phyloP scores from a whole-genome alignment of 2,329 filamentous ascomycete species.

The Xylariaceae sp. region DNA sequence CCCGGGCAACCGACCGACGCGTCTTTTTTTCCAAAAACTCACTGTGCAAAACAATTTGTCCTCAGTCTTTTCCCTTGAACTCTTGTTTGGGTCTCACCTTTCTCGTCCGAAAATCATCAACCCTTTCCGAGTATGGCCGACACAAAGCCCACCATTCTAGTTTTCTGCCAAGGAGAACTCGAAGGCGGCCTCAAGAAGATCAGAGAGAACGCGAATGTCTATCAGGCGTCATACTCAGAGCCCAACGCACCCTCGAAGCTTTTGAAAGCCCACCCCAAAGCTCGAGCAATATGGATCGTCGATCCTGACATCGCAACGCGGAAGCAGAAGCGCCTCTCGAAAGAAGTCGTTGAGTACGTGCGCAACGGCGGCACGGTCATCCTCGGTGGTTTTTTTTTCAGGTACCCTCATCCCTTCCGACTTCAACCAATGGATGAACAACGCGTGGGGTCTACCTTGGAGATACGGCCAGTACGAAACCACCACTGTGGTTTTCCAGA shows the following conservation, averaged over 20 bases:
- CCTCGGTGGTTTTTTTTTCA: conserved; percentile 1
- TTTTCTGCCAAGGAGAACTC: not conserved
- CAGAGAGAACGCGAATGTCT: not conserved
- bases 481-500: conserved; percentile 1
- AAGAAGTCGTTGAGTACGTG: conserved; percentile 1
- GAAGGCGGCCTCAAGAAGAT: conserved; percentile 4
- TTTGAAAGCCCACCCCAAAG: not conserved
- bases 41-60: too few relatives aligned
- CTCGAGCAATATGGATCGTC: conserved; percentile 7
- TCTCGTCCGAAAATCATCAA: too few relatives aligned
- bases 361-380: conserved; percentile 5
- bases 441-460: conserved; percentile 6
- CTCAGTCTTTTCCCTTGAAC: too few relatives aligned
- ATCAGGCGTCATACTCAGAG: conserved; percentile 1
- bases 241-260: not conserved
- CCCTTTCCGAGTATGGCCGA: not conserved
- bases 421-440: conserved; percentile 2
- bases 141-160: conserved; percentile 2
- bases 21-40: too few relatives aligned
- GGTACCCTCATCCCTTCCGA: not conserved
- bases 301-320: not conserved
- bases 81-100: too few relatives aligned
- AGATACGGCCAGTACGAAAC: not conserved
- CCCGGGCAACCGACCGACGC: too few relatives aligned
- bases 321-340: not conserved